Evolutionary conservation across 257 asterid genomes (phyloP).

Genomic region (Plantago elongata): DNA sequence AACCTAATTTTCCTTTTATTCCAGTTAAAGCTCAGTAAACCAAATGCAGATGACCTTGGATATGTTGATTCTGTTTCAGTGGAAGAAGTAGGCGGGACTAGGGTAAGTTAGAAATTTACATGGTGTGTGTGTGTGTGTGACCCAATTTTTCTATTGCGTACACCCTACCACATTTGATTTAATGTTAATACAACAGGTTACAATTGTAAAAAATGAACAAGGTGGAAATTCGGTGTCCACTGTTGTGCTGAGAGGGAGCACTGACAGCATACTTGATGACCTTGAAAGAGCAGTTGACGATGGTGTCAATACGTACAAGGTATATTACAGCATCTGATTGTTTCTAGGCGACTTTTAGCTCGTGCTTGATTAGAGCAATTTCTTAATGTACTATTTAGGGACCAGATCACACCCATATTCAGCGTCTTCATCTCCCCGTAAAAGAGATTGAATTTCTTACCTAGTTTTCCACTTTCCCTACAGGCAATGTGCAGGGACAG

Average conservation of each 20-base stretch:
- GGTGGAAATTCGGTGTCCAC: constrained; percentile 96
- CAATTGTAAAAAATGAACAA: constrained; percentile 89
- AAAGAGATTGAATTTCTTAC: constrained; percentile 7
- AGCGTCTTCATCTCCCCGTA: neutral
- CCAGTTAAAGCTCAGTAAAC: constrained; percentile 88
- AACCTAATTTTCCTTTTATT: constrained; percentile 25
- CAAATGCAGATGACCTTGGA: constrained; percentile 92
- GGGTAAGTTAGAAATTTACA: constrained; percentile 46
- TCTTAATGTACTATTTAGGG: neutral
- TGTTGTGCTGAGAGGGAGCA: constrained; percentile 89
- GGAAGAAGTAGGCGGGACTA: constrained; percentile 96
- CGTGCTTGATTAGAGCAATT: neutral
- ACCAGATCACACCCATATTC: too few relatives aligned
- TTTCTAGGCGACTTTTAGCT: neutral
- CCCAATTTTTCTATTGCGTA: constrained; percentile 9
- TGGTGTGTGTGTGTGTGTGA: constrained; percentile 7
- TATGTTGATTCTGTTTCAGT: constrained; percentile 88
- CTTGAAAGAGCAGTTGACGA: constrained; percentile 94
- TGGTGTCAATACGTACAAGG: constrained; percentile 96
- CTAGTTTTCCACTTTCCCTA: constrained; percentile 14
- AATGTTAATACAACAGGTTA: constrained; percentile 47
- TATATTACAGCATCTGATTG: constrained; percentile 10
- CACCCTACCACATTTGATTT: constrained; percentile 11
- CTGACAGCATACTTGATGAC: constrained; percentile 92
- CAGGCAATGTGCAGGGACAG: constrained; percentile 99